A percentile compares a stretch with the other conserved stretches of the same genome.
phyloP scores from a whole-genome alignment of 1,139 yeast species.

The Lodderomyces metapsilosis region DNA sequence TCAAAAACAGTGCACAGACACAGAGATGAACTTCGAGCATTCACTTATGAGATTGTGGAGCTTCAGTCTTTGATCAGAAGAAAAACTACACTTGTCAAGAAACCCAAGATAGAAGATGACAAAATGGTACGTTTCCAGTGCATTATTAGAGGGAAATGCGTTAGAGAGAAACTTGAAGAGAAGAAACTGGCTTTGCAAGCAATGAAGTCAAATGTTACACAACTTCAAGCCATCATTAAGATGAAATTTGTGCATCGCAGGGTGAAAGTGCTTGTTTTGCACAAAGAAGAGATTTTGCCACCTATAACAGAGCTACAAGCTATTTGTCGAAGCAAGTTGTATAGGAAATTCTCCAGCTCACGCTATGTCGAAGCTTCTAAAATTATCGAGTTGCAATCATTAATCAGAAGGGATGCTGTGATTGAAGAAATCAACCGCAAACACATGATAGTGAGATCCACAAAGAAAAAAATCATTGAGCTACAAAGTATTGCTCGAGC shows the following conservation, averaged over 20 bases:
- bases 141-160: slow-evolving; percentile 26
- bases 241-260: slow-evolving; percentile 23
- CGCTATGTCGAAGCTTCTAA: slow-evolving; percentile 17
- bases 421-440: slow-evolving; percentile 22
- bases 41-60: slow-evolving; percentile 26
- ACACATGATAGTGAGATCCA: slow-evolving; percentile 18
- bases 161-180: slow-evolving; percentile 16
- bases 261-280: slow-evolving; percentile 22
- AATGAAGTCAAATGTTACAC: slow-evolving; percentile 13
- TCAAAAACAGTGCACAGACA: slow-evolving; percentile 38
- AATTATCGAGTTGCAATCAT: slow-evolving; percentile 31
- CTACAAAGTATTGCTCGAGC: slow-evolving; percentile 58
- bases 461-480: slow-evolving; percentile 22
- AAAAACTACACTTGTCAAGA: slow-evolving; percentile 18
- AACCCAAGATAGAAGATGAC: slow-evolving; percentile 15
- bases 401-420: slow-evolving; percentile 29
- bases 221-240: slow-evolving; percentile 32
- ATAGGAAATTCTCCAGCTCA: slow-evolving; percentile 20
- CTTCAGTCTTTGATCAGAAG: slow-evolving; percentile 40
- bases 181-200: slow-evolving; percentile 13
- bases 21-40: slow-evolving; percentile 32
- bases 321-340: slow-evolving; percentile 28
- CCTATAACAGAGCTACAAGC: slow-evolving; percentile 33
- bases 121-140: slow-evolving; percentile 24
- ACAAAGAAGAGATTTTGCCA: slow-evolving; percentile 25